These are phyloP conservation scores for Flaveria robusta DNA, from an alignment of 129 eudicot species.

Conservation along the genomic window DNA sequence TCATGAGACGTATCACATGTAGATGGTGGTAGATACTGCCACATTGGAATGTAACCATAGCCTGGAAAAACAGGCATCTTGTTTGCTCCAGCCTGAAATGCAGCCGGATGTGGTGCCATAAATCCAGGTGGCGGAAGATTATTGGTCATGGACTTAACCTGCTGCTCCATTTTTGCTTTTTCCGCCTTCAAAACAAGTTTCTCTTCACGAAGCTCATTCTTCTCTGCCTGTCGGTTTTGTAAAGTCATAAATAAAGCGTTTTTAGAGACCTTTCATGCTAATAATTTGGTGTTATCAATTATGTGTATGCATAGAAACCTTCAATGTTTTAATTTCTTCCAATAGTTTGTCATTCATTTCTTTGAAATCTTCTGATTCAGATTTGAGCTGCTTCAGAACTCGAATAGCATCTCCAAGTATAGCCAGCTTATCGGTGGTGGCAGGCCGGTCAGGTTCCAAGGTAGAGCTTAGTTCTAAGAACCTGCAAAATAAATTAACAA, in stretches of 20 bases:
- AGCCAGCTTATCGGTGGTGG: conserved; percentile 71
- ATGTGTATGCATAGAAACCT: conserved; percentile 46
- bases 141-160: conserved; percentile 57
- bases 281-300: background rate
- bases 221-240: conserved; percentile 62
- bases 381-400: conserved; percentile 69
- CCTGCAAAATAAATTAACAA: conserved; percentile 39
- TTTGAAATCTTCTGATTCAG: conserved; percentile 65
- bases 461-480: conserved; percentile 70
- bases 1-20: conserved; percentile 76
- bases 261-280: background rate
- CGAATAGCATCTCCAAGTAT: conserved; percentile 79
- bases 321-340: conserved; percentile 80
- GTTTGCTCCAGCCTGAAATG: conserved; percentile 55
- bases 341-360: conserved; percentile 60
- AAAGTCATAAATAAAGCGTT: background rate
- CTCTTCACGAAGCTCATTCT: conserved; percentile 95
- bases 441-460: conserved; percentile 85
- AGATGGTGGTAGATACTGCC: conserved; percentile 77
- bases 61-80: conserved; percentile 80
- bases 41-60: conserved; percentile 77
- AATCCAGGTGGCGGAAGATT: conserved; percentile 51
- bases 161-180: conserved; percentile 74
- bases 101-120: conserved; percentile 58
- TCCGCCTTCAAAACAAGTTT: conserved; percentile 66